Evolutionary conservation across 2,329 filamentous ascomycete species (phyloP), one percentile per base, ranked within the genome.

Genomic region (Talaromyces sp.): DNA sequence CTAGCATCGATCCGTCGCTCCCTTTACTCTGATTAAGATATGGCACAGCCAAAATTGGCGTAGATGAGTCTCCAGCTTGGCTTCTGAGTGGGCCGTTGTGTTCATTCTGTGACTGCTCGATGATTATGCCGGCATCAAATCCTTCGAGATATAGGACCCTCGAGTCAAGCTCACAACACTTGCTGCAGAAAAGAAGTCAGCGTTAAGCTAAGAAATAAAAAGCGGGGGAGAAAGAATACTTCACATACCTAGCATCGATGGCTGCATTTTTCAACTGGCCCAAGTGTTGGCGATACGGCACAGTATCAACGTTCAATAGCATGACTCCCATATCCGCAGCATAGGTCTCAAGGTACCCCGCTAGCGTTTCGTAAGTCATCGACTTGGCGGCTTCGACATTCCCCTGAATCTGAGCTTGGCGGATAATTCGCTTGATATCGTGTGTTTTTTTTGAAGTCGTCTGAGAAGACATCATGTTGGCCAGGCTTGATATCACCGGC

Each of bases 371-470:
- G 65, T 65, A 69, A 23, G 67, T 69, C 67, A 69, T 70, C n/a
- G 40, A 60, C 42, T 69, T 68, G 7, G 54, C 63, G 1, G 67
- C 67, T 12, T 69, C 67, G 2, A 71, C 65, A 60, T 71, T 71
- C 12, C 60, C 61, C 37, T 69, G 67, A 28, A 71, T 71, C 35
- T 67, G 61, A 9, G 67, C 63, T 56, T 71, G 69, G 9, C 69
- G 69, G 23, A 66, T 42, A 18, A 71, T 63, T 63, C 68, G 65
- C 37, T 71, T 67, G n/a, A 71, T 40, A 50, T 71, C 69, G 42
- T 71, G 67, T 18, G 67, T 70, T 58, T 69, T 59, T 63, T 70
- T 71, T 8, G 69, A 71, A 8, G 68, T 71, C 21, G 66, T 69
- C 58, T 69, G 69, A 16, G 69, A 66, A 37, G 69, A 71, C 42